A percentile compares a stretch with the other conserved stretches of the same genome.
phyloP scores from a whole-genome alignment of 192 early-diverging fungal species.

The Pilaira anomala region DNA sequence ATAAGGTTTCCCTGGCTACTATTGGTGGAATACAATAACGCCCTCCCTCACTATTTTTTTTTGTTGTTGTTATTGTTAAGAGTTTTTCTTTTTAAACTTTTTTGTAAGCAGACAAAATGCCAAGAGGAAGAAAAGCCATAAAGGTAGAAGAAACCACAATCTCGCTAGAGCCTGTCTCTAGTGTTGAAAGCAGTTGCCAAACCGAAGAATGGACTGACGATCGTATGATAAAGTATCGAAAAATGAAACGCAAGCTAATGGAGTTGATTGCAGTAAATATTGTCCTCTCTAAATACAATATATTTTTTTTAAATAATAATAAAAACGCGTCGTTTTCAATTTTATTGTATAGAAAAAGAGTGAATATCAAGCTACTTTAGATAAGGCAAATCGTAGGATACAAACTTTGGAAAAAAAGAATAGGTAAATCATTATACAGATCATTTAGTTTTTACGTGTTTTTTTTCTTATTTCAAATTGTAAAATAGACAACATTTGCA shows the following conservation, averaged over 20 bases:
- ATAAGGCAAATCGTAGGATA: slow-evolving; percentile 27
- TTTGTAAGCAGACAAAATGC: background rate
- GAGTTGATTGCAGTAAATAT: slow-evolving; percentile 24
- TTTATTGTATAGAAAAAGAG: slow-evolving; percentile 18
- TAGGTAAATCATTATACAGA: background rate
- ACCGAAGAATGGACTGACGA: slow-evolving; percentile 15
- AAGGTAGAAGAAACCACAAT: background rate
- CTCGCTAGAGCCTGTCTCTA: background rate
- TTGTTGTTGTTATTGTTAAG: background rate
- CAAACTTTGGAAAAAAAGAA: slow-evolving; percentile 21
- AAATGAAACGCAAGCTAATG: slow-evolving; percentile 21
- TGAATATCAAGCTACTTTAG: slow-evolving; percentile 16
- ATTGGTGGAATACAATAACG: background rate
- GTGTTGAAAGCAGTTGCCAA: background rate
- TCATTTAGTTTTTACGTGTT: background rate
- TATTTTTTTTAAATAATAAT: background rate
- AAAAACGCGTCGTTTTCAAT: background rate
- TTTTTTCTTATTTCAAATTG: background rate
- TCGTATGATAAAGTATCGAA: slow-evolving; percentile 17
- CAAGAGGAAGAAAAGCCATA: background rate
- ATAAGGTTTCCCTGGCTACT: background rate
- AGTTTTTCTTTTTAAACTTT: background rate
- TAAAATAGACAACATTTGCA: no score
- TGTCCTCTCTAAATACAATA: background rate
- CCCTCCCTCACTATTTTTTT: background rate